These are phyloP conservation scores for Acanthamoeba quina DNA, from an alignment of 208 protist species.

Conservation along the genomic window DNA sequence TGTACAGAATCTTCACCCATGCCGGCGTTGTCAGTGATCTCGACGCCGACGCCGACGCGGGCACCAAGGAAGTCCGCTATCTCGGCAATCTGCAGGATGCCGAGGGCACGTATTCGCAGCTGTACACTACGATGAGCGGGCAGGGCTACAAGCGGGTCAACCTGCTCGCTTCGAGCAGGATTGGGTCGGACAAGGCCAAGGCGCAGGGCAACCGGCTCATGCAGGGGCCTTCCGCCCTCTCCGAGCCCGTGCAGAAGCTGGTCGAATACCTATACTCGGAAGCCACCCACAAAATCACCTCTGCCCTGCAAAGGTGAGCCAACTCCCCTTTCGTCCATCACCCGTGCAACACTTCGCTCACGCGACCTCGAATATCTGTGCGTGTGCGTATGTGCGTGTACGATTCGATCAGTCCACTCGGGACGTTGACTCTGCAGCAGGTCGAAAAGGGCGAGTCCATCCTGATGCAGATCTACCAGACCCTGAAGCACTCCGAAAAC, in stretches of 20 bases:
- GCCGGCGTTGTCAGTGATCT: background rate
- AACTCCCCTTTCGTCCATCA: background rate
- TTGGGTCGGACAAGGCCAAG: constrained; percentile 45
- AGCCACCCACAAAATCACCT: constrained; percentile 10
- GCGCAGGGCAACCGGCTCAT: background rate
- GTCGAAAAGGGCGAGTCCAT: constrained; percentile 54
- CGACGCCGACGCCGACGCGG: constrained; percentile 4
- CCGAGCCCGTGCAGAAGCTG: constrained; percentile 34
- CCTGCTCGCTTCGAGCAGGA: constrained; percentile 22
- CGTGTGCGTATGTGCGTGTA: no score
- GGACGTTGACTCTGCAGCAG: constrained; percentile 25
- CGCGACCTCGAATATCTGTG: no score
- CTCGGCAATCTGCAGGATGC: constrained; percentile 39
- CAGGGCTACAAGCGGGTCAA: constrained; percentile 27
- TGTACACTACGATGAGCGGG: background rate
- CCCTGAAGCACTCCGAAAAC: background rate
- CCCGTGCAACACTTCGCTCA: background rate
- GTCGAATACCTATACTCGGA: constrained; percentile 32
- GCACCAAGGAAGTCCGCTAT: constrained; percentile 54
- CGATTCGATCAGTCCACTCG: background rate
- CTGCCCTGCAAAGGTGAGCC: background rate
- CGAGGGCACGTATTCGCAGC: background rate
- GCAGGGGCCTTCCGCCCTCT: constrained; percentile 11
- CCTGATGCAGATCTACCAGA: constrained; percentile 32
- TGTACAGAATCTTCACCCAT: constrained; percentile 57